Conservation (phyloP, 2,329 filamentous ascomycete genomes). For the Sporothrix humicola region DNA sequence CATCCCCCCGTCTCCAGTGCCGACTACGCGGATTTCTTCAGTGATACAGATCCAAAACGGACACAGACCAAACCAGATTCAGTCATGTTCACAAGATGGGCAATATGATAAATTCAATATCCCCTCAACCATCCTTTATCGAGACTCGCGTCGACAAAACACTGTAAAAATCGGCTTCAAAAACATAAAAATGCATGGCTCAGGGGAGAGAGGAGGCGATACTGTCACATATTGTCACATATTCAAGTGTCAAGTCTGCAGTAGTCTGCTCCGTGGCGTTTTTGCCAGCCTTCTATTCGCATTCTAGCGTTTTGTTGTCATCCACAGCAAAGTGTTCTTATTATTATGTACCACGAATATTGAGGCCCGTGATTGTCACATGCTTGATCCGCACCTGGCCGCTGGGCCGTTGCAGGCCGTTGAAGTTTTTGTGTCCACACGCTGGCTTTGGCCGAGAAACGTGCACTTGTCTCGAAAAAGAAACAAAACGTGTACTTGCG, state of each 20-base stretch:
- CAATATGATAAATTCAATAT: background rate
- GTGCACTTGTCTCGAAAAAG: background rate
- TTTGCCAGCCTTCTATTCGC: background rate
- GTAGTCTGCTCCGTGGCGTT: constrained; percentile 10
- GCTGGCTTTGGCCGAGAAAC: background rate
- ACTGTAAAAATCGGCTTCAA: background rate
- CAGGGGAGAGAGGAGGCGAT: constrained; percentile 12
- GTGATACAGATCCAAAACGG: background rate
- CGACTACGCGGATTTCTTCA: background rate
- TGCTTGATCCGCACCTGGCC: constrained; percentile 21
- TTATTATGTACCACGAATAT: background rate
- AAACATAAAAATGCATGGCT: background rate
- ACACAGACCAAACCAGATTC: background rate
- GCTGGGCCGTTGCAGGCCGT: constrained; percentile 16
- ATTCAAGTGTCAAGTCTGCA: constrained; percentile 15
- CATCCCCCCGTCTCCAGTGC: background rate
- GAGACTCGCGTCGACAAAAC: background rate
- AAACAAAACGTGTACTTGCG: background rate
- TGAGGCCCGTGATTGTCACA: background rate
- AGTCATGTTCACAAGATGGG: background rate
- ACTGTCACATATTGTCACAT: too few species aligned
- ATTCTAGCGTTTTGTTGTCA: background rate
- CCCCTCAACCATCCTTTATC: background rate
- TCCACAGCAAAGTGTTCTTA: background rate
- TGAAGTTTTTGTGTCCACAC: background rate